Evolutionary conservation across 1,284 basidiomycete species (phyloP).

Genomic region (Jaminaea rosea): DNA sequence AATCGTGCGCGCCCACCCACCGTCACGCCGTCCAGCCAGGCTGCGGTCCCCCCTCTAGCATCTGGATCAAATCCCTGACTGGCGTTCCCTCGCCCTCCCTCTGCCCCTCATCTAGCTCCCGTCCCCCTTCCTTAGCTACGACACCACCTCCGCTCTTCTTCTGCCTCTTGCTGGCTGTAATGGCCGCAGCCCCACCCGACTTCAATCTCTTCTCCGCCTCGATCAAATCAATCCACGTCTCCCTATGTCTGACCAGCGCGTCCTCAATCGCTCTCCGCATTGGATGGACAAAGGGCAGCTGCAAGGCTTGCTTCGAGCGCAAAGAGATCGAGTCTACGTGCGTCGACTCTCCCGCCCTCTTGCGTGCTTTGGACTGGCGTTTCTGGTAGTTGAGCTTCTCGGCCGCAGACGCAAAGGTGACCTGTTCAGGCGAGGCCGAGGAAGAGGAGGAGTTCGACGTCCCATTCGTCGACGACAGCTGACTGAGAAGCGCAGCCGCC

Average conservation of each 20-base stretch:
- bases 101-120: background rate
- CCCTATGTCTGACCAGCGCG: background rate
- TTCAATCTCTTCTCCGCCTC: background rate
- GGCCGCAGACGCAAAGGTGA: background rate
- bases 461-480: too few relatives aligned
- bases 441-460: too few relatives aligned
- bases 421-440: too few relatives aligned
- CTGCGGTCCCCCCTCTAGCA: too few relatives aligned
- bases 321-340: background rate
- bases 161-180: background rate
- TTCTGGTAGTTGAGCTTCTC: slow-evolving; percentile 2
- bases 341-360: background rate
- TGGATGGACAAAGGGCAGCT: background rate
- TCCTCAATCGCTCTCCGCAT: background rate
- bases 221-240: background rate
- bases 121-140: background rate
- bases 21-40: too few relatives aligned
- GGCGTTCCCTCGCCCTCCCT: background rate
- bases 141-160: background rate
- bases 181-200: background rate
- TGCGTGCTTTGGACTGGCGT: background rate
- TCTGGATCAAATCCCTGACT: too few relatives aligned
- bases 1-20: too few relatives aligned
- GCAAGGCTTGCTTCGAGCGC: background rate
- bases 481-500: too few relatives aligned